These are phyloP conservation scores for Balansia obtecta DNA, from an alignment of 2,329 filamentous ascomycete genomes.

Conservation along the genomic window DNA sequence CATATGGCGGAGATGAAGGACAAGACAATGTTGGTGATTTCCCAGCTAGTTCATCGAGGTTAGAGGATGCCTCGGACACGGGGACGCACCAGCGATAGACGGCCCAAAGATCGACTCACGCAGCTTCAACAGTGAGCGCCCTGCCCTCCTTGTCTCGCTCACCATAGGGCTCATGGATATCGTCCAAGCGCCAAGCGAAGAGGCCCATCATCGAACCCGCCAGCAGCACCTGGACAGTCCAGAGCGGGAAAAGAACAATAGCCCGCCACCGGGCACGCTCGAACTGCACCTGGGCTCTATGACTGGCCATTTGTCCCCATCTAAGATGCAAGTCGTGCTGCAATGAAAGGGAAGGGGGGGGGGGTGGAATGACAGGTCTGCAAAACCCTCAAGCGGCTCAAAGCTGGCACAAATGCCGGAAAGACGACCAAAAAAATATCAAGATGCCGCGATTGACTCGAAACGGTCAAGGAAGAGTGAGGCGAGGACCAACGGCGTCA, in stretches of 20 bases:
- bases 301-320: slow-evolving; percentile 21
- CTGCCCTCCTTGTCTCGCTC: slow-evolving; percentile 25
- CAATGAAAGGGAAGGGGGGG: too few relatives aligned
- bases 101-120: slow-evolving; percentile 29
- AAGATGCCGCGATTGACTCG: too few relatives aligned
- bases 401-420: too few relatives aligned
- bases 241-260: slow-evolving; percentile 34
- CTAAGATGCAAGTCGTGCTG: background rate
- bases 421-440: too few relatives aligned
- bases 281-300: slow-evolving; percentile 40
- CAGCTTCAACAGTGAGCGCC: slow-evolving; percentile 33
- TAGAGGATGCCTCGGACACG: background rate
- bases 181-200: slow-evolving; percentile 39
- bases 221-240: slow-evolving; percentile 35
- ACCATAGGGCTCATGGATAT: slow-evolving; percentile 30
- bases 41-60: slow-evolving; percentile 31
- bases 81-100: too few relatives aligned
- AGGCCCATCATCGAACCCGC: slow-evolving; percentile 35
- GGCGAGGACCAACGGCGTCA: background rate
- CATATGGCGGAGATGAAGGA: slow-evolving; percentile 33
- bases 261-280: slow-evolving; percentile 38
- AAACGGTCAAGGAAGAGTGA: background rate
- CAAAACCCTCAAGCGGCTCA: too few relatives aligned
- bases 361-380: too few relatives aligned
- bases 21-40: slow-evolving; percentile 37